A percentile compares a stretch with the other conserved stretches of the same genome.
Conservation (phyloP, 805 yeast genomes). For the Myxozyma geophila region DNA sequence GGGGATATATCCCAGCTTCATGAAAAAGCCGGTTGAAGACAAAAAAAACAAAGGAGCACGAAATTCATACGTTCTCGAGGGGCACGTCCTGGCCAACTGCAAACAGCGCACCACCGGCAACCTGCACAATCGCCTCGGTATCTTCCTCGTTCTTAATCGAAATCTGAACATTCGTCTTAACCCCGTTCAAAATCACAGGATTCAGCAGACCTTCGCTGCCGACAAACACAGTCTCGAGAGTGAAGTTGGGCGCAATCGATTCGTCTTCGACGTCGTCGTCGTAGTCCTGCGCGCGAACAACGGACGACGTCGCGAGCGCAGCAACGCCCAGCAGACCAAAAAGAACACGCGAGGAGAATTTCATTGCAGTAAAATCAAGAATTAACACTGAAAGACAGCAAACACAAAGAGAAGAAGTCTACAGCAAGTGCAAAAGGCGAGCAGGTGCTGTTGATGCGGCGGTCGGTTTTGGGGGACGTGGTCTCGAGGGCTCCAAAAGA, state of each 20-base stretch:
- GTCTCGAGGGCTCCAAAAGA: not conserved
- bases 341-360: conserved; percentile 5
- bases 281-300: conserved; percentile 17
- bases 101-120: conserved; percentile 34
- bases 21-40: too few species aligned
- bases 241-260: conserved; percentile 22
- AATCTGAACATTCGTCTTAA: conserved; percentile 38
- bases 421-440: not conserved
- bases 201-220: conserved; percentile 10
- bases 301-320: conserved; percentile 18
- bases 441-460: not conserved
- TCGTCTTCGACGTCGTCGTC: conserved; percentile 16
- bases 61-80: conserved; percentile 28
- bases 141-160: conserved; percentile 40
- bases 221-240: conserved; percentile 19
- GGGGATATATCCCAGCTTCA: not conserved
- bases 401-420: not conserved
- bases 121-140: conserved; percentile 29
- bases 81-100: conserved; percentile 22
- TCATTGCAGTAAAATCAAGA: conserved; percentile 11
- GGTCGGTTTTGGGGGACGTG: not conserved
- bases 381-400: not conserved
- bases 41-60: not conserved
- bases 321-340: conserved; percentile 15
- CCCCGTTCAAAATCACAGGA: conserved; percentile 40